Base-by-base conservation (phyloP, 345 rosid species). In the Limnanthes douglasii region DNA sequence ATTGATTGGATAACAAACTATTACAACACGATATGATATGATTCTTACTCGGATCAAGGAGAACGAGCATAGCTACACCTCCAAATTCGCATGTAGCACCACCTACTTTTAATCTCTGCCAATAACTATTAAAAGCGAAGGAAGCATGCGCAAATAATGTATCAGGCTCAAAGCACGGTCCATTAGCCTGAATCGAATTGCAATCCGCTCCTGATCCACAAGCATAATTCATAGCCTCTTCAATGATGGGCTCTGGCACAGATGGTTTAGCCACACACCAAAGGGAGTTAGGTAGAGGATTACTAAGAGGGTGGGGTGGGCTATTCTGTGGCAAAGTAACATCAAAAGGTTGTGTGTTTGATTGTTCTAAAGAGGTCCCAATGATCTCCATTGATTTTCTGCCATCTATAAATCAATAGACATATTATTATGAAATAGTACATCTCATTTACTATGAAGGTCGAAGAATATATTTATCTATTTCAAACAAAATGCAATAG, bases 191-290 rank as follows among this genome's bases (percentile, higher is more conserved):
- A 41, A 90, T 70, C 0, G 82, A 70, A 11, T 62, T 54, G 13
- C 98, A 90, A 34, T 90, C 92, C 0, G 98, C 95, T 5, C 92
- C 95, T 0, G 94, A 72, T 15, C 62, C 94, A 45, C 95, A 90
- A 1, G 98, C 94, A 29, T 74, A 90, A 60, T 72, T 90, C 95
- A 90, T 76, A 0, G 98, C 95, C 58, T 90, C 98, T 61, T 59
- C 70, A 23, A 88, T 70, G 10, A 88, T 88, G 13, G 98, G 97
- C 23, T 79, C 94, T 3, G 98, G 98, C 34, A 88, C 98, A 0
- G 98, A 47, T 0, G 95, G 94, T 58, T 88, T 88, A 0, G 94
- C 98, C 11, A 88, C 86, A 0, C 98, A 88, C 98, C 95, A 84
- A n/a, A n/a, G n/a, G n/a, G n/a, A n/a, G n/a, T n/a, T n/a, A n/a